phyloP scores from a whole-genome alignment of 208 protist genomes.

The Crithidia expoeki region DNA sequence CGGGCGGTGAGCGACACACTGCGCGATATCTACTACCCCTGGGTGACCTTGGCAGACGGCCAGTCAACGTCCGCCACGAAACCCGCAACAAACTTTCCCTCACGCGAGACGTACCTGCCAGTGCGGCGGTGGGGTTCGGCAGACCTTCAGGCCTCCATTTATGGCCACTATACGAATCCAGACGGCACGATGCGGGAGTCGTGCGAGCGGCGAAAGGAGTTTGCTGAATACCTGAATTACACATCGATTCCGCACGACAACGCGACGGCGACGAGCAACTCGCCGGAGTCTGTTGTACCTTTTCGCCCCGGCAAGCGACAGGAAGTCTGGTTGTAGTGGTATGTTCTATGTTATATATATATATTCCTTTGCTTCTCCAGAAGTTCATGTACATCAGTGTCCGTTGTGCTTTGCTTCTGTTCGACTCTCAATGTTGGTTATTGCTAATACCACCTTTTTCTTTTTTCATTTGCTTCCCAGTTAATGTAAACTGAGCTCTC shows the following conservation, averaged over 20 bases:
- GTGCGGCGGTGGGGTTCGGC: constrained; percentile 17
- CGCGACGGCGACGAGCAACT: constrained; percentile 29
- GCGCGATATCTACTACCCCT: constrained; percentile 26
- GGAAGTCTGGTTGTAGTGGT: constrained; percentile 23
- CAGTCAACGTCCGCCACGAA: not conserved
- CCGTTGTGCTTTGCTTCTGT: too few species aligned
- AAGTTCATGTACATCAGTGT: too few species aligned
- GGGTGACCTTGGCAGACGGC: constrained; percentile 14
- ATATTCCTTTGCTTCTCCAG: constrained; percentile 11
- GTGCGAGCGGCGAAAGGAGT: constrained; percentile 21
- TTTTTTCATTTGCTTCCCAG: too few species aligned
- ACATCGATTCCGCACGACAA: constrained; percentile 26
- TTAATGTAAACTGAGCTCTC: too few species aligned
- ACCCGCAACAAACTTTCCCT: not conserved
- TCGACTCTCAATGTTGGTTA: too few species aligned
- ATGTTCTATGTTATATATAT: constrained; percentile 1
- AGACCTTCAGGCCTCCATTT: constrained; percentile 14
- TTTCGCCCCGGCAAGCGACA: constrained; percentile 23
- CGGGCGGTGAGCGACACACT: constrained; percentile 13
- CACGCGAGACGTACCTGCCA: constrained; percentile 21
- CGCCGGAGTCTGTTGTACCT: not conserved
- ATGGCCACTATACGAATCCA: constrained; percentile 15
- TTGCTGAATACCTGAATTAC: constrained; percentile 8
- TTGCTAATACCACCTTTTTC: too few species aligned
- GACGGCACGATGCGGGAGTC: constrained; percentile 25